phyloP scores from a whole-genome alignment of 108 stramenopile species.

The Cylindrotheca fusiformis region DNA sequence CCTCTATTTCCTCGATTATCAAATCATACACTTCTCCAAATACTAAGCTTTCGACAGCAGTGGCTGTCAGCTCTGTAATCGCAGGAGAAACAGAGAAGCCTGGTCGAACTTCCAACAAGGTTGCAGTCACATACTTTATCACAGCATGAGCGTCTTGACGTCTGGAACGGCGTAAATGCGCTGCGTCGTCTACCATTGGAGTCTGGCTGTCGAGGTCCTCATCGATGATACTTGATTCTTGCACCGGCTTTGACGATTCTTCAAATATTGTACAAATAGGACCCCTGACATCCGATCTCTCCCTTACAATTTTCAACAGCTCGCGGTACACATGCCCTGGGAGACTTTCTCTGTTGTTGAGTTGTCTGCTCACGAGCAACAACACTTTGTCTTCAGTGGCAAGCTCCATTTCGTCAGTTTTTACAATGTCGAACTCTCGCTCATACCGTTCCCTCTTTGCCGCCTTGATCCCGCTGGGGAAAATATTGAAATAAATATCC shows the following conservation, averaged over 20 bases:
- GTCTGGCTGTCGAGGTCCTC: not conserved
- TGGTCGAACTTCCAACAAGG: conserved; percentile 71
- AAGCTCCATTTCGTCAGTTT: conserved; percentile 65
- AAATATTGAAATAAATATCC: conserved; percentile 6
- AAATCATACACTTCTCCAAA: conserved; percentile 80
- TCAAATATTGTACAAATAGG: not conserved
- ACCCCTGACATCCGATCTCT: conserved; percentile 12
- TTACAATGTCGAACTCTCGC: conserved; percentile 72
- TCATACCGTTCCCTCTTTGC: conserved; percentile 57
- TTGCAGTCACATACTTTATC: conserved; percentile 85
- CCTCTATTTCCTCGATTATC: conserved; percentile 54
- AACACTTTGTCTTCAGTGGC: conserved; percentile 76
- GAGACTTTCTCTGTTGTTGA: conserved; percentile 79
- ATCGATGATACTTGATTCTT: not conserved
- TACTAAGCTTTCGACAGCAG: conserved; percentile 72
- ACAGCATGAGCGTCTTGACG: conserved; percentile 81
- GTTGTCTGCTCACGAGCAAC: conserved; percentile 61
- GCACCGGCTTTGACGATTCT: not conserved
- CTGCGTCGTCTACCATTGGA: not conserved
- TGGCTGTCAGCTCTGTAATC: conserved; percentile 72
- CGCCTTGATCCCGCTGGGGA: conserved; percentile 25
- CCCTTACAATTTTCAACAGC: conserved; percentile 54
- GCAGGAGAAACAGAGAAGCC: conserved; percentile 61
- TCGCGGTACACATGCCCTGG: conserved; percentile 78
- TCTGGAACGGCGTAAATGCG: conserved; percentile 19